A percentile compares a stretch with the other conserved stretches of the same genome.
Conservation (phyloP, 192 early-diverging fungal genomes). For the Podochytrium sp. region DNA sequence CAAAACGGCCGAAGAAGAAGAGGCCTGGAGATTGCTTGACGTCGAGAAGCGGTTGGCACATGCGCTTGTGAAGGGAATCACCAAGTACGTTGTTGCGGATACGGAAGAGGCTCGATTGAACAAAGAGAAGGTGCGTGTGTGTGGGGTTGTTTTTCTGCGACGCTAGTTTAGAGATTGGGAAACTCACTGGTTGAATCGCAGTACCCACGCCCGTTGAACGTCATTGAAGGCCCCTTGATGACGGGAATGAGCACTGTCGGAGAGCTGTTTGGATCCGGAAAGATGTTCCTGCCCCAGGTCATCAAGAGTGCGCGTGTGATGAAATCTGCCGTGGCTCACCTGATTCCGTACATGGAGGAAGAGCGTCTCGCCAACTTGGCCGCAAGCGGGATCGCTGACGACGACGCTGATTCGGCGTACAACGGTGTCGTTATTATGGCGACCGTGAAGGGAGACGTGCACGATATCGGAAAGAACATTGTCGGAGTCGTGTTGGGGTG, state of each 20-base stretch:
- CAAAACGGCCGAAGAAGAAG: slow-evolving; percentile 70
- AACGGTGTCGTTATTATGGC: slow-evolving; percentile 91
- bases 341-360: slow-evolving; percentile 92
- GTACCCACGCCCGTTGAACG: slow-evolving; percentile 89
- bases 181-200: slow-evolving; percentile 4
- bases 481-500: slow-evolving; percentile 95
- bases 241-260: slow-evolving; percentile 92
- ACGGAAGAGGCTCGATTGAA: slow-evolving; percentile 90
- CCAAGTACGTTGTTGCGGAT: slow-evolving; percentile 90
- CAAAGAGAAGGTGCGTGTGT: slow-evolving; percentile 43
- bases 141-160: neutral
- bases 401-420: slow-evolving; percentile 69
- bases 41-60: slow-evolving; percentile 79
- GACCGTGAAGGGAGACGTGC: slow-evolving; percentile 97
- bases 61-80: slow-evolving; percentile 92
- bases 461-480: slow-evolving; percentile 99
- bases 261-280: slow-evolving; percentile 91
- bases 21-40: slow-evolving; percentile 80
- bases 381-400: slow-evolving; percentile 51
- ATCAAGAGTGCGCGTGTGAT: slow-evolving; percentile 96
- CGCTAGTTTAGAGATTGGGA: neutral
- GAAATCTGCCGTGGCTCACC: slow-evolving; percentile 96
- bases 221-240: slow-evolving; percentile 97
- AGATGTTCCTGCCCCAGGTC: slow-evolving; percentile 99
- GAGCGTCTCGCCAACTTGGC: slow-evolving; percentile 81